phyloP scores from a whole-genome alignment of 768 basidiomycete species.

The Nidula microcarpa region DNA sequence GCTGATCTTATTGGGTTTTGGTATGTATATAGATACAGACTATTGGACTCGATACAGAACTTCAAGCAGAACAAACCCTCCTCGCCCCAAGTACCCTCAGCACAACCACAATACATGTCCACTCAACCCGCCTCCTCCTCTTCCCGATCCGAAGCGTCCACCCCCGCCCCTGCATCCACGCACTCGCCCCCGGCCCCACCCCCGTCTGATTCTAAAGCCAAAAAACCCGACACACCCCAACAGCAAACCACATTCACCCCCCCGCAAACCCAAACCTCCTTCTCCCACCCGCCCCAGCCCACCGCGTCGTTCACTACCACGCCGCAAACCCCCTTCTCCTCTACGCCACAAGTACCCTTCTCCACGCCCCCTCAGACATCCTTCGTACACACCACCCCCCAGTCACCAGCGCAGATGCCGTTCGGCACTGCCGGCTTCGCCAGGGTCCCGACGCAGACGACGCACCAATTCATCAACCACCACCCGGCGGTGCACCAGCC shows the following conservation, averaged over 20 bases:
- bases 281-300: conserved; percentile 17
- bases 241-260: conserved; percentile 28
- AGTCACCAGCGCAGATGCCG: not conserved
- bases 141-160: conserved; percentile 15
- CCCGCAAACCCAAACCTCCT: conserved; percentile 24
- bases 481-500: not conserved
- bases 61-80: conserved; percentile 13
- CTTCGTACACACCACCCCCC: conserved; percentile 8
- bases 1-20: not conserved
- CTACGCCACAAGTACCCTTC: not conserved
- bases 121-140: conserved; percentile 14
- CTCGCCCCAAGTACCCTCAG: conserved; percentile 13
- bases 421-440: too few relatives aligned
- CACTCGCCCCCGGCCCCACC: conserved; percentile 4
- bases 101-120: conserved; percentile 12
- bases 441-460: too few relatives aligned
- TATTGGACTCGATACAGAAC: conserved; percentile 43
- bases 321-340: conserved; percentile 6
- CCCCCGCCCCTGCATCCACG: conserved; percentile 22
- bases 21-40: conserved; percentile 40
- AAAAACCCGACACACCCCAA: conserved; percentile 9
- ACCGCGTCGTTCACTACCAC: conserved; percentile 30
- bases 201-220: not conserved
- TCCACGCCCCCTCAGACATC: conserved; percentile 18
- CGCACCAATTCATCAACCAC: too few relatives aligned